These are phyloP conservation scores for Vickermania ingenoplastis DNA, from an alignment of 208 protist genomes.

Conservation along the genomic window DNA sequence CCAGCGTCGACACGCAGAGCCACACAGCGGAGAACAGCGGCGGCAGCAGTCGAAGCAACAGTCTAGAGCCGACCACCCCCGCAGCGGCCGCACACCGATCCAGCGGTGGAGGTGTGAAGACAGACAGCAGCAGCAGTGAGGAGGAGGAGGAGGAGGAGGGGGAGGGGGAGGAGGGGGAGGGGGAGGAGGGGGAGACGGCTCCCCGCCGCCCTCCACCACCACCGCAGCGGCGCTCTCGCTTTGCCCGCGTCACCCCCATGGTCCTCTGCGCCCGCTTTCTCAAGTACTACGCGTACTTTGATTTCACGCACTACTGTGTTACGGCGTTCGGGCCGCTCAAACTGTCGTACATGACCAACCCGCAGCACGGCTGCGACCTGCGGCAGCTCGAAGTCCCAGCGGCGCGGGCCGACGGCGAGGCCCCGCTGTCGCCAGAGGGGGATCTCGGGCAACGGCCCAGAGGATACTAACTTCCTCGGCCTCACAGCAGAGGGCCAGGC, in stretches of 20 bases:
- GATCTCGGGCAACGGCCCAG: not conserved
- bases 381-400: constrained; percentile 49
- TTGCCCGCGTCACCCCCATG: constrained; percentile 27
- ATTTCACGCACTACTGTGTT: constrained; percentile 69
- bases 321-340: constrained; percentile 72
- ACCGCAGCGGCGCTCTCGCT: not conserved
- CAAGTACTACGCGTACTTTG: constrained; percentile 75
- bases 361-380: constrained; percentile 29
- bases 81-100: too few relatives aligned
- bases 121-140: too few relatives aligned
- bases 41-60: not conserved
- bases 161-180: constrained; percentile 23
- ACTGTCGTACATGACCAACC: constrained; percentile 34
- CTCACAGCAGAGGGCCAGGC: constrained; percentile 57
- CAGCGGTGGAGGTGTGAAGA: too few relatives aligned
- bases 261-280: constrained; percentile 62
- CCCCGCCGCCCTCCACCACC: not conserved
- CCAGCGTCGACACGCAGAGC: not conserved
- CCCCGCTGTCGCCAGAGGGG: not conserved
- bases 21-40: not conserved
- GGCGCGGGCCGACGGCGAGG: constrained; percentile 10
- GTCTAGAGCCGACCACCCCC: not conserved
- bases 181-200: constrained; percentile 6
- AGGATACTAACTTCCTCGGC: constrained; percentile 26
- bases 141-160: not conserved